phyloP scores from a whole-genome alignment of 306 rosid species.

The Cucurbita argyrosperma region DNA sequence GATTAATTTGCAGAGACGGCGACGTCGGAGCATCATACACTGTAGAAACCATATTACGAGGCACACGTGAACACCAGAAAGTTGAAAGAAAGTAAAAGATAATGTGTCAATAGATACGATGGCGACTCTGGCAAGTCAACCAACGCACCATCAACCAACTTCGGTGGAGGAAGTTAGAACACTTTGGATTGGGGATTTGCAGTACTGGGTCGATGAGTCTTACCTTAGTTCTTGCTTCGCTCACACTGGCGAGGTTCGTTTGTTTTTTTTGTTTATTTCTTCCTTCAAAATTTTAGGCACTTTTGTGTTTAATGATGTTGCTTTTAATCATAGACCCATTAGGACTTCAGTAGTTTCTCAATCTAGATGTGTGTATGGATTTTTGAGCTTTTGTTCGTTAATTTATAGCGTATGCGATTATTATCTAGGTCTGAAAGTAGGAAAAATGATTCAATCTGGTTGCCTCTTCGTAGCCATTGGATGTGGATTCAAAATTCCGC shows the following conservation, averaged over 20 bases:
- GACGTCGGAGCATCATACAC: not conserved
- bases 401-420: not conserved
- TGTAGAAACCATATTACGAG: not conserved
- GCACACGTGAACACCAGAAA: not conserved
- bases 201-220: constrained; percentile 80
- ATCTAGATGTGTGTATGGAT: not conserved
- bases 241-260: constrained; percentile 64
- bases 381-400: not conserved
- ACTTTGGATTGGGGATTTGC: constrained; percentile 87
- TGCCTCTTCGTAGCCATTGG: no score
- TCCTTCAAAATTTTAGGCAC: not conserved
- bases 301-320: not conserved
- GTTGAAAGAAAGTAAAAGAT: not conserved
- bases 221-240: constrained; percentile 63
- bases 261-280: not conserved
- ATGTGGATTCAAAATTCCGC: no score
- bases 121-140: constrained; percentile 22
- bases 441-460: no score
- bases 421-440: no score
- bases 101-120: constrained; percentile 5
- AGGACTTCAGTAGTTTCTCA: not conserved
- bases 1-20: not conserved
- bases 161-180: constrained; percentile 65
- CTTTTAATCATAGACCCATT: not conserved
- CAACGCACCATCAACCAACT: constrained; percentile 33